Conservation (phyloP, 208 protist species). For the Crithidia acanthocephali region DNA sequence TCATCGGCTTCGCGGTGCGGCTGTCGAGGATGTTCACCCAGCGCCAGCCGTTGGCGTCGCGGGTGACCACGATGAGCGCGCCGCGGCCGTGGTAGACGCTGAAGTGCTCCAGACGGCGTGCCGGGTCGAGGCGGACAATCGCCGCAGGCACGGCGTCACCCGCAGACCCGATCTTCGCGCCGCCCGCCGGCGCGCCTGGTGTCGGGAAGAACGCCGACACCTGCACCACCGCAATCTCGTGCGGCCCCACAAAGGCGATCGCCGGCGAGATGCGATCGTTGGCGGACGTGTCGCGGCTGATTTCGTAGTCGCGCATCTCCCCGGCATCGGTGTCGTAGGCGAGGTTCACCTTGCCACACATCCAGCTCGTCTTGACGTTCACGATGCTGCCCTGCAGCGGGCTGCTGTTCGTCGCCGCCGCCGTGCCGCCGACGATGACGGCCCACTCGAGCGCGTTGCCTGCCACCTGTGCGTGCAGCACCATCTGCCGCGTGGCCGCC, state of each 20-base stretch:
- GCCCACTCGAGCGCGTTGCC: slow-evolving; percentile 41
- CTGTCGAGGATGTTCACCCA: slow-evolving; percentile 84
- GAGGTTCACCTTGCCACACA: slow-evolving; percentile 45
- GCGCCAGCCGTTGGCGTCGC: slow-evolving; percentile 81
- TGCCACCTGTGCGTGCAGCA: slow-evolving; percentile 27
- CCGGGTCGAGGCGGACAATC: slow-evolving; percentile 44
- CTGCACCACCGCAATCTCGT: slow-evolving; percentile 52
- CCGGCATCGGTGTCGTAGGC: slow-evolving; percentile 48
- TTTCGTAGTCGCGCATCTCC: slow-evolving; percentile 57
- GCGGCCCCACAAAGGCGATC: slow-evolving; percentile 46
- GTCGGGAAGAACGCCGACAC: slow-evolving; percentile 37
- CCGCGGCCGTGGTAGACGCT: slow-evolving; percentile 53
- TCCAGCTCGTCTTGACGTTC: slow-evolving; percentile 51
- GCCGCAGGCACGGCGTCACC: slow-evolving; percentile 22
- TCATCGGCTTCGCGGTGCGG: slow-evolving; percentile 56
- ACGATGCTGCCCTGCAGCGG: slow-evolving; percentile 47
- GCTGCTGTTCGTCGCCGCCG: slow-evolving; percentile 20
- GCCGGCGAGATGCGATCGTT: slow-evolving; percentile 38
- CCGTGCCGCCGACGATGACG: slow-evolving; percentile 24
- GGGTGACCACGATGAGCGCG: slow-evolving; percentile 68
- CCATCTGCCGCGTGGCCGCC: slow-evolving; percentile 22
- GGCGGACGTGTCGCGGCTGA: slow-evolving; percentile 39
- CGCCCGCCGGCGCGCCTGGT: background rate
- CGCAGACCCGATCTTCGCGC: slow-evolving; percentile 5
- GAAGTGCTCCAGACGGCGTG: slow-evolving; percentile 63